Evolutionary conservation across 345 rosid species (phyloP).

Genomic region (Aquilaria sinensis): DNA sequence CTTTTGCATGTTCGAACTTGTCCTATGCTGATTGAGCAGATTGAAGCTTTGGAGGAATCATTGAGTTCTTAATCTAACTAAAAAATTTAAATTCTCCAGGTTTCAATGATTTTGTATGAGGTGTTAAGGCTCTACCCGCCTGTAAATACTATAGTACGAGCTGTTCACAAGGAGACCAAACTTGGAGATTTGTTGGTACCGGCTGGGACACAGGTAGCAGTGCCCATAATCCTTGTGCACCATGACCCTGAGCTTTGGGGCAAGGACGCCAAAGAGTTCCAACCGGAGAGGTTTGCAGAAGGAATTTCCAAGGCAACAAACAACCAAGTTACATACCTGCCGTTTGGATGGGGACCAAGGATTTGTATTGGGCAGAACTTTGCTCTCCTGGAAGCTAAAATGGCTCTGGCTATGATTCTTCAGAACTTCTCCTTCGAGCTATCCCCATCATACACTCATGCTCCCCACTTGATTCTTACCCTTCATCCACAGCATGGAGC

Average conservation of each 20-base stretch:
- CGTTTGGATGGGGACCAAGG: constrained; percentile 59
- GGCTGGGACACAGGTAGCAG: constrained; percentile 18
- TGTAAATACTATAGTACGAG: constrained; percentile 13
- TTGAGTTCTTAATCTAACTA: no score
- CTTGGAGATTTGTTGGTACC: constrained; percentile 38
- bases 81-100: constrained; percentile 3
- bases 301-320: constrained; percentile 49
- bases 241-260: constrained; percentile 50
- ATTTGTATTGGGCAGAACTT: constrained; percentile 51
- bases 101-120: constrained; percentile 27
- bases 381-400: constrained; percentile 48
- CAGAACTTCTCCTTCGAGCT: constrained; percentile 39
- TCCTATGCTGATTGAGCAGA: background rate
- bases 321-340: constrained; percentile 40
- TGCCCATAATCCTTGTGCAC: constrained; percentile 34
- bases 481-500: constrained; percentile 42
- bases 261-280: constrained; percentile 49
- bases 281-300: constrained; percentile 41
- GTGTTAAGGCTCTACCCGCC: constrained; percentile 30
- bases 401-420: constrained; percentile 38
- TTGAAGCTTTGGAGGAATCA: no score
- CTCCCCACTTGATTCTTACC: constrained; percentile 28
- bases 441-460: constrained; percentile 39
- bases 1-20: constrained; percentile 16
- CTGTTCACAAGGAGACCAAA: constrained; percentile 28